Base-by-base conservation (phyloP, 768 basidiomycete species). In the Lentinus brumalis region DNA sequence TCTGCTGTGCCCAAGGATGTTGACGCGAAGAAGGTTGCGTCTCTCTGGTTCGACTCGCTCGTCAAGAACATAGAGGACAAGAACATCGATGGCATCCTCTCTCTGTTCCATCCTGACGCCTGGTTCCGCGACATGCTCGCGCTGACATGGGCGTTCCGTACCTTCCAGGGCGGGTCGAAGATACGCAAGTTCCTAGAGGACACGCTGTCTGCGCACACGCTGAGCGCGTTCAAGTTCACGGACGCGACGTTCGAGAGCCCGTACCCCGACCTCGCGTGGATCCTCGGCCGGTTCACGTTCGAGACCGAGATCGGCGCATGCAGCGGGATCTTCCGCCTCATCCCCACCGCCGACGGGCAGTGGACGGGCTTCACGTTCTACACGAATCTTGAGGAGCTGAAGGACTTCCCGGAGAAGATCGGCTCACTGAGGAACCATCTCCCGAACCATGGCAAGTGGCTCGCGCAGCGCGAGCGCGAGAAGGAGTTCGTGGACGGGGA, bases 351-450 rank as follows among this genome's bases (percentile, higher is more conserved):
- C 35, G 73, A 75, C n/a, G 73, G 77, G 53, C 65, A 66, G 9
- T 84, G 83, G 82, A 79, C 79, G 64, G 80, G 82, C 5, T 77
- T 80, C 62, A 73, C 73, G 5, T 65, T 81, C 44, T 82, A 79
- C 68, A 86, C 84, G 35, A 77, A 77, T 60, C 75, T 87, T n/a
- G 83, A 86, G 65, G 76, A 75, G 26, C 67, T 85, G 32, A 79
- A 79, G 62, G 81, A 70, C 18, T 73, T 77, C 67, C 80, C 78
- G 5, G 82, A 81, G 68, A 72, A 68, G 56, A 59, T 72, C 44
- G 80, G 78, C 6, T 62, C 71, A 2, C 60, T 70, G 10, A 70
- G 80, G 26, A 68, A 73, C 59, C 62, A 62, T 44, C 61, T 69
- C 38, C 73, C 77, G 16, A 74, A 72, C 53, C 76, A 79, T 58